Evolutionary conservation across 2,329 filamentous ascomycete genomes (phyloP), one percentile per base, ranked within the genome.

Genomic region (Colletotrichum kahawae): DNA sequence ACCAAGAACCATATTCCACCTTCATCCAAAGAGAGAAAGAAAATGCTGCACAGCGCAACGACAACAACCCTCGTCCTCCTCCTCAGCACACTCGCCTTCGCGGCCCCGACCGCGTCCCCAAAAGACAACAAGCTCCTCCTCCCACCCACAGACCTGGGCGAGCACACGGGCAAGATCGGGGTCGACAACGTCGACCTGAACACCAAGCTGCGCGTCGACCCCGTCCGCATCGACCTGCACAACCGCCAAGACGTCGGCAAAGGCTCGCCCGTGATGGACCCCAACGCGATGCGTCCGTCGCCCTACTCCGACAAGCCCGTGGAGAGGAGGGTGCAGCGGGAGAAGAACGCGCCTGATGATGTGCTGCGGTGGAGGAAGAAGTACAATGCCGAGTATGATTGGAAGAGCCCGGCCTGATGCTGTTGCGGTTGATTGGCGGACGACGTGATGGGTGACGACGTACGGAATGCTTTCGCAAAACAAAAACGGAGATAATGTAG

Each of bases 181-280:
- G 70, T 75, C n/a, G 73, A 75, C 48, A 63, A 33, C 5, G 72
- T 75, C 24, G 72, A 75, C 69, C 56, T 63, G 38, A 67, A 13
- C 63, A 48, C 38, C 38, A 14, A 16, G 27, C 72, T 75, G 7
- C 72, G 72, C 43, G 72, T 75, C 24, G 72, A 75, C 33, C 72
- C 72, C 12, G 72, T 75, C 16, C 27, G 18, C 12, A 31, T 69
- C 56, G 56, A 51, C 18, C 18, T 36, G 13, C 67, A 48, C 56
- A 24, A 9, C 54, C 31, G 51, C 8, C 33, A 33, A 27, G 65
- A 43, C 10, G 24, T 9, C 9, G 66, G 38, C 18, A 18, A 48
- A 48, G 38, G 38, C 38, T 24, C 36, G 66, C 34, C 56, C 21
- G 29, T 27, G 13, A 21, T 12, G 8, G 54, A 59, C 10, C 51